Evolutionary conservation across 805 yeast species (phyloP).

Genomic region (Starmera quercuum): DNA sequence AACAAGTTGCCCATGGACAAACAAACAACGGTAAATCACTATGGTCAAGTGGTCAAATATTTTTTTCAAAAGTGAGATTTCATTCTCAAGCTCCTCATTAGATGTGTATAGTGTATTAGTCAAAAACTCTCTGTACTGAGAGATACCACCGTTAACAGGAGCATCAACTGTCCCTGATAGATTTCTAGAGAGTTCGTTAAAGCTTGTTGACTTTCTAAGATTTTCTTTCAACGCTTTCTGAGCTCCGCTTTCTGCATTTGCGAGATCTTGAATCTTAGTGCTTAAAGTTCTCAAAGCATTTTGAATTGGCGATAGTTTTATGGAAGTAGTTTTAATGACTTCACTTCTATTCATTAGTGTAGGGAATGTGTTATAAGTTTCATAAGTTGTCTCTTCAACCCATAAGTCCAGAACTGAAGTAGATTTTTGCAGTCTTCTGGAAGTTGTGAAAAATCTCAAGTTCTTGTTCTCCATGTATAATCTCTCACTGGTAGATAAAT

Average conservation of each 20-base stretch:
- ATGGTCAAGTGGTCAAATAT: constrained; percentile 64
- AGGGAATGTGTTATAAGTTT: constrained; percentile 72
- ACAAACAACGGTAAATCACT: constrained; percentile 58
- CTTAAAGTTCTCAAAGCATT: constrained; percentile 68
- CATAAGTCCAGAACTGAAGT: constrained; percentile 68
- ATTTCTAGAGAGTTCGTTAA: constrained; percentile 61
- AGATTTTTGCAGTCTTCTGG: constrained; percentile 68
- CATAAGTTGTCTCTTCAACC: constrained; percentile 83
- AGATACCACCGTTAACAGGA: constrained; percentile 90
- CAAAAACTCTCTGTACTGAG: constrained; percentile 70
- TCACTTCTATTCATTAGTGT: constrained; percentile 82
- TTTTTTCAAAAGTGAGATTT: constrained; percentile 20
- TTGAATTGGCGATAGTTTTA: constrained; percentile 72
- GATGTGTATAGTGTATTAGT: constrained; percentile 25
- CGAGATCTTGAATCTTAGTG: constrained; percentile 64
- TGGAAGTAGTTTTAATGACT: constrained; percentile 38
- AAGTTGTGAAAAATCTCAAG: constrained; percentile 58
- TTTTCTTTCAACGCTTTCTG: constrained; percentile 44
- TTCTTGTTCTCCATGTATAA: constrained; percentile 72
- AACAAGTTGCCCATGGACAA: constrained; percentile 60
- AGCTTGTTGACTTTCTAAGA: constrained; percentile 38
- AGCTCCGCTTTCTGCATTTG: constrained; percentile 56
- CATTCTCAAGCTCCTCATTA: constrained; percentile 19
- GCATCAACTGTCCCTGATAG: constrained; percentile 84
- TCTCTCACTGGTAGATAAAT: constrained; percentile 47